Evolutionary conservation across 2,329 filamentous ascomycete genomes (phyloP), one percentile per base, ranked within the genome.

Genomic region (Paraphoma chrysanthemicola): DNA sequence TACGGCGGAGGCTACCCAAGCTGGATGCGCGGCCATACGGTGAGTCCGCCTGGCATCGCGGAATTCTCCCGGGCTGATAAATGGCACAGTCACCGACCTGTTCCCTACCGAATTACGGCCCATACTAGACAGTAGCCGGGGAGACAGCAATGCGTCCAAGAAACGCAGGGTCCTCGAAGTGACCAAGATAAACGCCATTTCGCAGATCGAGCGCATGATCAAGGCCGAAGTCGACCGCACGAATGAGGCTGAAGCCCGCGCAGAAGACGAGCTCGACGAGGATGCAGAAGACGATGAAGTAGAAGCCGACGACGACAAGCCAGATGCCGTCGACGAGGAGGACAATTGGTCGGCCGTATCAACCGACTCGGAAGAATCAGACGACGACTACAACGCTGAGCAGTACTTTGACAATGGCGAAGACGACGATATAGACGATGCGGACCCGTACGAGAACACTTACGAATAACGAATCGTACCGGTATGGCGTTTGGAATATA

Each of bases 351-450:
- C 68, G 5, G 70, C 66, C 44, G 84, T 85, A 23, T 85, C 87
- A 44, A 86, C 86, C 11, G 84, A 86, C 53, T 86, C 84, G 4
- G 86, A 88, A 68, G 88, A 89, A 65, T 85, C 88, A 63, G 86
- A 84, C 1, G 86, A 89, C 65, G 82, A 88, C 60, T 88, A 89
- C 77, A 84, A 81, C 52, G 86, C 86, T 6, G 86, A 85, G 48
- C 85, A 83, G 52, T 86, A 78, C 46, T 84, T 82, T 54, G 83
- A 80, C 44, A 85, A 76, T 36, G 77, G 79, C 39, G 83, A 81
- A 31, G 84, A 81, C 41, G 85, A 82, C 51, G 82, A 75, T 29
- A 70, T 73, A 48, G 76, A 78, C 41, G 75, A 75, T 39, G 72
- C 60, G 7, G 72, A 73, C 55, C 70, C 69, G 8, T 72, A 75